Base-by-base conservation (phyloP, 805 yeast species). In the Candida suzukii region DNA sequence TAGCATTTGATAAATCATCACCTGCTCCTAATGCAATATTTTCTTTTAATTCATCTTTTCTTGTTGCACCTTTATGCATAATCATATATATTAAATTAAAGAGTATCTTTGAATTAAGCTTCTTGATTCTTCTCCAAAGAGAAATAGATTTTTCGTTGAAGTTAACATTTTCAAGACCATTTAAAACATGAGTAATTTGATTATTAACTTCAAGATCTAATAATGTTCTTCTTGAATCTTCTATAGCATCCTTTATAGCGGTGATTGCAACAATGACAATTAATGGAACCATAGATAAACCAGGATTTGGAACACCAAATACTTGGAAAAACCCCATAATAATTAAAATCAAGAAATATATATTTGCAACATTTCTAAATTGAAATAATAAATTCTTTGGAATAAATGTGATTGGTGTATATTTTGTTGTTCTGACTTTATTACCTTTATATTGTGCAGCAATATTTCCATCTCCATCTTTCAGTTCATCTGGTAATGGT, bases 181-280 rank as follows among this genome's bases (percentile, higher is more conserved):
- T 49, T 37, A 84, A 59, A 22, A 77, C 52, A 53, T 78, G 83
- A 12, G 83, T 74, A 16, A 76, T 70, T 2, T 82, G 71, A 52
- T 80, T 80, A 57, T 84, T 84, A 54, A 84, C 65, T 45, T 83
- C 88, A 41, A 68, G 63, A 58, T 84, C 95, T 31, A 78, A 74
- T 2, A 68, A 51, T 2, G 75, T 73, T 51, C 95, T 71, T 43
- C 84, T 69, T 48, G 75, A 80, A 58, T 84, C 95, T 61, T 84
- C 95, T 49, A 84, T 67, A 0, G 83, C 90, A 61, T 85, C 93
- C 53, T 83, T 81, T 47, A 80, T 56, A 4, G 88, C 90, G 2
- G 93, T 84, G 47, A 84, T 66, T 41, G 70, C 67, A 17, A 84
- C 88, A 66, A 84, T 83, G 42, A 84, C 90, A 57, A 83, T 81